Evolutionary conservation across 2,329 filamentous ascomycete genomes (phyloP), one percentile per base, ranked within the genome.

Genomic region (Epichloe glyceriae): DNA sequence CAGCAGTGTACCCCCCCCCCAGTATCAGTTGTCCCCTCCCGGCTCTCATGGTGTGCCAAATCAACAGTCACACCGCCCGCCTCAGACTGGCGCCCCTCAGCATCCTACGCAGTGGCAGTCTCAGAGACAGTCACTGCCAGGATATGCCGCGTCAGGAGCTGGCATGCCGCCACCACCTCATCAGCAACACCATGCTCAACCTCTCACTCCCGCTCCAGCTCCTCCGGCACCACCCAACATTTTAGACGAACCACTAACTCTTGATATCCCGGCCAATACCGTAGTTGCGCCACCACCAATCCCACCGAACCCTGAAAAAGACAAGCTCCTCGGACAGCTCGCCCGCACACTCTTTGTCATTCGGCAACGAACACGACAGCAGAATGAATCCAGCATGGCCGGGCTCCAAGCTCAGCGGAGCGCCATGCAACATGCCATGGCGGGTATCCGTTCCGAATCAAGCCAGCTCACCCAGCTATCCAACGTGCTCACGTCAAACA

Each of bases 301-400:
- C 34, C 91, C 93, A 0, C 90, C 89, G 0, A 98, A 98, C 61
- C 93, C 93, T 0, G 88, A 97, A 67, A 96, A 95, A 64, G 89
- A 97, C 65, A 84, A 86, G 19, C 78, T 97, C 15, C 75, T 95
- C 3, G 77, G 78, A 49, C 85, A 89, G 43, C 77, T 97, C 33
- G 88, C 84, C 37, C 73, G 77, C 51, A 79, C 82, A 0, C 72
- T 97, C 3, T 74, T 82, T 50, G 71, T 78, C 39, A 82, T 86
- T 55, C 82, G 90, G 15, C 80, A 82, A 54, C 76, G 78, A 46
- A 83, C 82, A 49, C 77, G 85, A 45, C 68, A 77, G 26, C 86
- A 93, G 61, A 90, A 90, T 57, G 76, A 80, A 17, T 76, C 84
- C 14, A 87, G 85, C 19, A 74, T 95, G 35, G 75, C 82, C 0